phyloP scores from a whole-genome alignment of 2,329 filamentous ascomycete genomes.

The Harringtonia aguacate region DNA sequence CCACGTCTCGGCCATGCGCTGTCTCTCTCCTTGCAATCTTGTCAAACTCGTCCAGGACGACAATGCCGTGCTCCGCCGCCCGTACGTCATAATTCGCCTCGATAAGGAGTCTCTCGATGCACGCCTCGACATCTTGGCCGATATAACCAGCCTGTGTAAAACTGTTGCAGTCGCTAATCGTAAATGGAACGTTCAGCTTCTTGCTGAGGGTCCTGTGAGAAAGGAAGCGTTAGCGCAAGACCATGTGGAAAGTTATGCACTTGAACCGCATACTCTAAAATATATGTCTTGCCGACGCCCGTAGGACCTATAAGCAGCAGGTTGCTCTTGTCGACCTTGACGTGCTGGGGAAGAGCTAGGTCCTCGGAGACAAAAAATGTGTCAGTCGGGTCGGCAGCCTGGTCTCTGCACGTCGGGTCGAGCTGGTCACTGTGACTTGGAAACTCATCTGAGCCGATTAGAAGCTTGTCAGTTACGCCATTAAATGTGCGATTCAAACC shows the following conservation, averaged over 20 bases:
- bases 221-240: not conserved
- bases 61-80: constrained; percentile 80
- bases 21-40: constrained; percentile 89
- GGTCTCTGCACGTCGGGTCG: constrained; percentile 17
- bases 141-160: constrained; percentile 97
- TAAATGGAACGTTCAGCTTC: constrained; percentile 89
- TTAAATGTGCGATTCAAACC: constrained; percentile 21
- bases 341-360: constrained; percentile 26
- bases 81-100: constrained; percentile 83
- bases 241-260: constrained; percentile 13
- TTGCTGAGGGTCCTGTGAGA: constrained; percentile 69
- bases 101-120: constrained; percentile 80
- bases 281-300: constrained; percentile 92
- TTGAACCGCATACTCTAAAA: constrained; percentile 49
- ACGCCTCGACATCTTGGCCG: constrained; percentile 93
- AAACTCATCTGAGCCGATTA: constrained; percentile 38
- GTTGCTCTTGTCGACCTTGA: constrained; percentile 93
- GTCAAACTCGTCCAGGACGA: constrained; percentile 94
- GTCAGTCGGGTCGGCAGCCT: constrained; percentile 20
- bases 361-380: constrained; percentile 41
- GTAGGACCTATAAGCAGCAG: constrained; percentile 83
- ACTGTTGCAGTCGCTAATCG: constrained; percentile 90
- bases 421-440: constrained; percentile 29
- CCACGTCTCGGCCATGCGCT: constrained; percentile 83
- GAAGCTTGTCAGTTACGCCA: not conserved